Percentiles rank a stretch among this genome's conserved stretches.
These are phyloP conservation scores for Pseudotulostoma volvatum DNA, from an alignment of 495 filamentous ascomycete species.

Conservation along the genomic window DNA sequence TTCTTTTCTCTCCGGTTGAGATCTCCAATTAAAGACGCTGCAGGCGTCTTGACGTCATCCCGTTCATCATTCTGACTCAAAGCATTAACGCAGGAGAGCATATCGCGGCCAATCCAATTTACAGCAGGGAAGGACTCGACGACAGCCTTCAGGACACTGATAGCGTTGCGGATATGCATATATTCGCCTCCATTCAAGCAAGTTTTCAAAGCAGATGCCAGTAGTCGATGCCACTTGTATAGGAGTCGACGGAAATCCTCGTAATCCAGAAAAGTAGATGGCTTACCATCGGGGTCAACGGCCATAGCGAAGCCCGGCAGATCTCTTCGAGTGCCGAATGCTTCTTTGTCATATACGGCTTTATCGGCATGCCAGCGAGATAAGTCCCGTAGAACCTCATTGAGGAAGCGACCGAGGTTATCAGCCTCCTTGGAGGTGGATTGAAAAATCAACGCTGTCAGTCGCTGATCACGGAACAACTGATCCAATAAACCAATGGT, in stretches of 20 bases:
- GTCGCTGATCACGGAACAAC: constrained; percentile 62
- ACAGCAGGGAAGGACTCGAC: constrained; percentile 70
- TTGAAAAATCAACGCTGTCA: constrained; percentile 67
- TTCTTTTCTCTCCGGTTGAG: constrained; percentile 60
- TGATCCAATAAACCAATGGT: constrained; percentile 71
- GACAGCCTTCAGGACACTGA: constrained; percentile 72
- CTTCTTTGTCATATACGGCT: constrained; percentile 61
- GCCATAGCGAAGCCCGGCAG: constrained; percentile 54
- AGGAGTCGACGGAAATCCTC: constrained; percentile 74
- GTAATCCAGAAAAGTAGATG: constrained; percentile 53
- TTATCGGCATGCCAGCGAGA: constrained; percentile 69
- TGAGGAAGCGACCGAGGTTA: constrained; percentile 76
- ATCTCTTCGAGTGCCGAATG: constrained; percentile 43
- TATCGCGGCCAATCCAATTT: constrained; percentile 67
- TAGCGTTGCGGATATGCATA: constrained; percentile 95
- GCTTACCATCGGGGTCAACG: constrained; percentile 44
- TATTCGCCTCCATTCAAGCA: constrained; percentile 74
- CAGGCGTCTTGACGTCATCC: constrained; percentile 80
- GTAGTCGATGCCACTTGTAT: constrained; percentile 74
- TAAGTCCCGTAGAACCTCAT: constrained; percentile 61
- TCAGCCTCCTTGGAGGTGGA: constrained; percentile 83
- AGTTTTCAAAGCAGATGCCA: constrained; percentile 56
- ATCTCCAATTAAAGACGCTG: constrained; percentile 67
- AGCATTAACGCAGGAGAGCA: constrained; percentile 48
- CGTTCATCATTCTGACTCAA: constrained; percentile 53